Evolutionary conservation across 441 rosid genomes (phyloP), one percentile per base, ranked within the genome.

Genomic region (Erodium chrysanthum): DNA sequence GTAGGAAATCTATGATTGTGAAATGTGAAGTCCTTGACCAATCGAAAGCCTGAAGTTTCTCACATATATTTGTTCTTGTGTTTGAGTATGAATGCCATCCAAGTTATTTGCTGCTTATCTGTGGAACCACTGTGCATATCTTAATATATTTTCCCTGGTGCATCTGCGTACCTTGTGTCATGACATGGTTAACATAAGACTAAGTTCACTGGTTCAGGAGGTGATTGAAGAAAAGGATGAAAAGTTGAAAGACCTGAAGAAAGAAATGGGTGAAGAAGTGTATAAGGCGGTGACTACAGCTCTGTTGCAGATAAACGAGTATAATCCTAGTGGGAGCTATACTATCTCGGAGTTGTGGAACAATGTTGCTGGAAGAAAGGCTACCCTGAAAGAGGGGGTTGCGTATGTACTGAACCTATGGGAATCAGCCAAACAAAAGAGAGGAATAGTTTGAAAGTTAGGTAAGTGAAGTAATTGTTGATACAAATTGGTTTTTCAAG

Each of bases 321-420:
- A 85, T 81, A 93, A 93, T 69, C 89, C 98, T 0, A 93, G 98
- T 68, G 98, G 96, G 66, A 85, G 93, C 74, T 93, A 89, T 67
- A 80, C 85, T 18, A 82, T 73, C 70, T 83, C 89, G 0, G 96
- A 93, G 81, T 60, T 91, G 70, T 93, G 98, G 96, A 88, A 85
- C 80, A 84, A 82, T 46, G 72, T 52, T 46, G 88, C 86, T 65
- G 82, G 82, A 52, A 88, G 77, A 70, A 86, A 73, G 75, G 96
- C 93, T n/a, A 66, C 86, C n/a, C 76, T 91, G 72, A 67, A 77
- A 72, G 96, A 91, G 71, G 92, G 95, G 42, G 85, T 79, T 29
- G 59, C 75, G 17, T 73, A 59, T 73, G 60, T 93, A 68, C 60
- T 91, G 78, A 78, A 82, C 71, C 70, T 77, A 11, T 85, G 86